Percentiles rank a stretch among this genome's conserved stretches.
Conservation (phyloP, 139 green algal species). For the Tetratostichococcus sp. region DNA sequence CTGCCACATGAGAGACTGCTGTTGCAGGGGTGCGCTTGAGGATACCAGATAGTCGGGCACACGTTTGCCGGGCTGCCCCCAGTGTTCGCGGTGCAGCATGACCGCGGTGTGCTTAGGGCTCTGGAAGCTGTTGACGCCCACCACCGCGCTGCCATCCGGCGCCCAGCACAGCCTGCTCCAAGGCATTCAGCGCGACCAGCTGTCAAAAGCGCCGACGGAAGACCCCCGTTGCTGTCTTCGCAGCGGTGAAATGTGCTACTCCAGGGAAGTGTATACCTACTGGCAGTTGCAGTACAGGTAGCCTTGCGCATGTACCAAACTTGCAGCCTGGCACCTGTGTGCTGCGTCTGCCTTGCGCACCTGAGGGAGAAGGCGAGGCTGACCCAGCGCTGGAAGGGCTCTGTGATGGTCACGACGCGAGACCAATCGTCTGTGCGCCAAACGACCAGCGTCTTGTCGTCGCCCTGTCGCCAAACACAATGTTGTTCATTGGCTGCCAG, state of each 20-base stretch:
- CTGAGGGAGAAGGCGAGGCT: slow-evolving; percentile 38
- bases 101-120: slow-evolving; percentile 48
- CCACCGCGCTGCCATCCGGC: slow-evolving; percentile 71
- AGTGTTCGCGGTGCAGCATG: slow-evolving; percentile 46
- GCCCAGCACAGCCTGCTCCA: slow-evolving; percentile 30
- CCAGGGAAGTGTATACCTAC: too few relatives aligned
- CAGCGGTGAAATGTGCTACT: too few relatives aligned
- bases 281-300: too few relatives aligned
- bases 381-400: slow-evolving; percentile 41
- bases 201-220: too few relatives aligned
- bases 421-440: slow-evolving; percentile 75
- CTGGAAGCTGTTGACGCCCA: slow-evolving; percentile 58
- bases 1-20: too few relatives aligned
- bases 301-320: too few relatives aligned
- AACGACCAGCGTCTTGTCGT: slow-evolving; percentile 77
- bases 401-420: slow-evolving; percentile 29
- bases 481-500: too few relatives aligned
- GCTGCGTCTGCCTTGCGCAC: slow-evolving; percentile 2
- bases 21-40: too few relatives aligned
- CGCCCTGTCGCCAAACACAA: slow-evolving; percentile 65
- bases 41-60: neutral
- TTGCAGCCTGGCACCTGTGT: too few relatives aligned
- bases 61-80: slow-evolving; percentile 8
- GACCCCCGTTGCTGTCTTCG: too few relatives aligned
- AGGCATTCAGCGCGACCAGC: slow-evolving; percentile 37